phyloP scores from a whole-genome alignment of 768 basidiomycete species.

The Sistotremastrum niveocremeum region DNA sequence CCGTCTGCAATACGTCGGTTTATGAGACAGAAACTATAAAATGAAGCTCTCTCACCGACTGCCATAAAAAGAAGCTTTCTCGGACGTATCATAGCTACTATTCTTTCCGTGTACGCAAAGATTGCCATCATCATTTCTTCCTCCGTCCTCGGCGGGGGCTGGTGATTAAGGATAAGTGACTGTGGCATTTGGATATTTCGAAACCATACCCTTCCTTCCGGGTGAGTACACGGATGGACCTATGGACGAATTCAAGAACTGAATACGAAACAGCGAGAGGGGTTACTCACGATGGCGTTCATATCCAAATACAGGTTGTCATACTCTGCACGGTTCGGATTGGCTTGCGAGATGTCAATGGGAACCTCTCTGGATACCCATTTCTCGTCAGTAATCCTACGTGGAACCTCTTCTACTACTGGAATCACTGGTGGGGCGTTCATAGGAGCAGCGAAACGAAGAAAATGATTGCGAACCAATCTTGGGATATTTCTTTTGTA shows the following conservation, averaged over 20 bases:
- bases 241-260: conserved; percentile 15
- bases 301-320: conserved; percentile 97
- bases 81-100: conserved; percentile 94
- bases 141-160: conserved; percentile 96
- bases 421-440: conserved; percentile 8
- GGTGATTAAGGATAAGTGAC: conserved; percentile 1
- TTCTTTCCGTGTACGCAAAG: conserved; percentile 91
- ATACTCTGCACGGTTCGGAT: conserved; percentile 93
- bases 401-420: conserved; percentile 30
- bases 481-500: conserved; percentile 97
- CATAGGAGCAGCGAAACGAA: background rate
- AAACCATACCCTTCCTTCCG: conserved; percentile 72
- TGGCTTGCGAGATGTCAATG: conserved; percentile 62
- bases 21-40: background rate
- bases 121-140: conserved; percentile 99
- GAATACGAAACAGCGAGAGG: background rate
- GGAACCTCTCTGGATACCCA: conserved; percentile 48
- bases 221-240: conserved; percentile 99
- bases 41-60: conserved; percentile 51
- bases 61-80: conserved; percentile 97
- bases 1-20: conserved; percentile 47
- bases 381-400: conserved; percentile 19
- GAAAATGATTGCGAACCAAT: conserved; percentile 45
- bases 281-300: conserved; percentile 85
- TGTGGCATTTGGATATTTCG: background rate